Base-by-base conservation (phyloP, 176 grass and related monocot genomes). In the Pharus latifolius region DNA sequence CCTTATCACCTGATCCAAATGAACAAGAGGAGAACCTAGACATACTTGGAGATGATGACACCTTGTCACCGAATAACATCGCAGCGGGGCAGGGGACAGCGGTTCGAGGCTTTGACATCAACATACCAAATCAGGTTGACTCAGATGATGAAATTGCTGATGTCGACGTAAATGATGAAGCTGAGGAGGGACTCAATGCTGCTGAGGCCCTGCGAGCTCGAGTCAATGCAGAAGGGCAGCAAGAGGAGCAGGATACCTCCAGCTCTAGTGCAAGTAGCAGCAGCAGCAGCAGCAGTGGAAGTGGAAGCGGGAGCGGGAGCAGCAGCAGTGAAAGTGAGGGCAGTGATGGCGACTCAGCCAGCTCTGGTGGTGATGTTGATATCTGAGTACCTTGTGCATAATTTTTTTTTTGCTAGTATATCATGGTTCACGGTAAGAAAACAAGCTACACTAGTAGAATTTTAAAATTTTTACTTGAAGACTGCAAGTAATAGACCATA, bases 141-240 rank as follows among this genome's bases (percentile, higher is more conserved):
- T 73, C 80, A 6, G 82, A 99, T 41, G 87, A 99, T 82, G 95
- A 99, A 50, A 88, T 99, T 43, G 89, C 85, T 20, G 81, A 93
- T 82, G 89, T 93, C 24, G 89, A 93, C 82, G 90, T 90, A 56
- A 83, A 84, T 42, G 86, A 92, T 7, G 76, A 90, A 60, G 82
- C 66, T 43, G 83, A 94, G 6, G 86, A 90, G 17, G 89, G 94
- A 44, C 78, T 73, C 25, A 99, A 87, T 76, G 90, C 95, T 29
- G 90, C 95, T 2, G 81, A 92, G 70, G 90, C 84, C 2, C 62
- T 91, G 37, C 76, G 84, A 35, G 84, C 88, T 74, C 88, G 87
- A 52, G 80, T 77, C 43, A 91, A 81, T 11, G 88, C 73, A 61
- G 80, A 81, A 47, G 88, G 75, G 34, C 67, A 78, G 32, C 60